Conservation (phyloP, 495 filamentous ascomycete species). For the Xylaria castorea region DNA sequence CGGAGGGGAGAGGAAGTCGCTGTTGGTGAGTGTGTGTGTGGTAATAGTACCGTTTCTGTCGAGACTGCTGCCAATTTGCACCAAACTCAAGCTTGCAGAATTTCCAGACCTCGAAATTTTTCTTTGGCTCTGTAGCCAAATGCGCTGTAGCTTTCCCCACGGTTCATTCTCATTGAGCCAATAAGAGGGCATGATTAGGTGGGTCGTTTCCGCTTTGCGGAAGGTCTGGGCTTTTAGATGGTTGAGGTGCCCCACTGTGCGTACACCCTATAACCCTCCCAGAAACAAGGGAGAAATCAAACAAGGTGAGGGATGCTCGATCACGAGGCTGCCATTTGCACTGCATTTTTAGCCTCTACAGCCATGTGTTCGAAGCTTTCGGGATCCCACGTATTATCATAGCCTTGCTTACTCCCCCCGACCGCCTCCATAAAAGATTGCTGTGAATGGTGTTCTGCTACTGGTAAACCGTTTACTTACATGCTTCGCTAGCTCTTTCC, state of each 20-base stretch:
- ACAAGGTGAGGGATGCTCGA: no score
- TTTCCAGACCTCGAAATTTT: conserved; percentile 27
- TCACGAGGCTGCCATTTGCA: no score
- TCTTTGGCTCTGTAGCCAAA: conserved; percentile 23
- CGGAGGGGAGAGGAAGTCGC: neutral
- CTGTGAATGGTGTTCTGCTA: neutral
- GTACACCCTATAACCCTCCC: no score
- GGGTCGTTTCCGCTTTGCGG: conserved; percentile 12
- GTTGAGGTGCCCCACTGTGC: neutral
- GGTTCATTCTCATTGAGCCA: conserved; percentile 12
- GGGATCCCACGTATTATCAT: no score
- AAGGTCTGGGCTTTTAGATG: conserved; percentile 2
- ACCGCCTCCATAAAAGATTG: neutral
- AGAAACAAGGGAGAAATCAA: no score
- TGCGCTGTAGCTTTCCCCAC: conserved; percentile 17
- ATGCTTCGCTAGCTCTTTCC: neutral
- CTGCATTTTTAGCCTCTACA: no score
- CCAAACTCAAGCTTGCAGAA: neutral
- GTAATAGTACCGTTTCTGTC: neutral
- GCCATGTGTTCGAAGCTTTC: no score
- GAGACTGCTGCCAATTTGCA: neutral
- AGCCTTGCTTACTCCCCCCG: no score
- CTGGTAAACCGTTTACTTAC: no score
- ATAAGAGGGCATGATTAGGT: neutral
- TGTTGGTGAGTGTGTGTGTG: neutral